Evolutionary conservation across 257 asterid genomes (phyloP).

Genomic region (Lithospermum erythrorhizon): DNA sequence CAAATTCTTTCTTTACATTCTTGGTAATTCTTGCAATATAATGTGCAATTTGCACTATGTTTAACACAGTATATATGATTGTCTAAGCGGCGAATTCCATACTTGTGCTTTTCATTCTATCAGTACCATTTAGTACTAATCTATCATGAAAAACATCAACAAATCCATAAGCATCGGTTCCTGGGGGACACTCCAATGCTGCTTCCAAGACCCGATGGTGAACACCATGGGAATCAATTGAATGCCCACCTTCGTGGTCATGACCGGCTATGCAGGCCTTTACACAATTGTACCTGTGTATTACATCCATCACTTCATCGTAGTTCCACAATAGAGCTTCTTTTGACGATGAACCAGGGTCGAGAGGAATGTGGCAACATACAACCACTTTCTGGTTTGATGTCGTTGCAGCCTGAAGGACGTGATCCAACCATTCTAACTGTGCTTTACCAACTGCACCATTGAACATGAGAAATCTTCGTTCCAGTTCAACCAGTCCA

Average conservation of each 20-base stretch:
- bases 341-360: constrained; percentile 39
- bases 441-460: constrained; percentile 86
- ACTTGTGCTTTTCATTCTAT: constrained; percentile 53
- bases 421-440: constrained; percentile 66
- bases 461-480: constrained; percentile 81
- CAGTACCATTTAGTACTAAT: constrained; percentile 50
- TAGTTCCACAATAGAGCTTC: constrained; percentile 75
- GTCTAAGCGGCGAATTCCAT: constrained; percentile 39
- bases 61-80: constrained; percentile 5
- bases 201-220: constrained; percentile 91
- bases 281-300: constrained; percentile 64
- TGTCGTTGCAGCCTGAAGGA: constrained; percentile 52
- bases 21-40: too few species aligned
- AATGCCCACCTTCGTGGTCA: constrained; percentile 62
- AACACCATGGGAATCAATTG: constrained; percentile 62
- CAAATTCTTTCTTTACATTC: too few species aligned
- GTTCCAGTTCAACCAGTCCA: constrained; percentile 59
- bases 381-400: constrained; percentile 61
- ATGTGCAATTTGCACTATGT: not conserved
- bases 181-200: constrained; percentile 87
- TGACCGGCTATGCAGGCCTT: constrained; percentile 86
- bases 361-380: constrained; percentile 75
- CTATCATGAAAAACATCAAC: constrained; percentile 60
- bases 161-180: constrained; percentile 60
- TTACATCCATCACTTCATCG: constrained; percentile 79